Evolutionary conservation across 1,139 yeast genomes (phyloP), one percentile per base, ranked within the genome.

Genomic region (Pneumocystis carinii): DNA sequence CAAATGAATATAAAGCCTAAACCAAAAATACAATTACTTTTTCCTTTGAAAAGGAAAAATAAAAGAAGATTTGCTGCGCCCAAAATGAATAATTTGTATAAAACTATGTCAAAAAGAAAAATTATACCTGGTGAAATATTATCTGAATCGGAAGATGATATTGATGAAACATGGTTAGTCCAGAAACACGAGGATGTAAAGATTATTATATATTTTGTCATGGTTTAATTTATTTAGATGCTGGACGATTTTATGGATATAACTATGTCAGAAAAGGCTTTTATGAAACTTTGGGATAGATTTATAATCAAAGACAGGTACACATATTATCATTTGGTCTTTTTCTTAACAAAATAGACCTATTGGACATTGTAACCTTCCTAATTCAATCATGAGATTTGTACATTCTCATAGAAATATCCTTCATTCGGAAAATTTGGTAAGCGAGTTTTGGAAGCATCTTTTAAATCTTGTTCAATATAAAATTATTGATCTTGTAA

Each of bases 161-260:
- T 36, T 32, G 66, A 65, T 24, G 67, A 65, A 24, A 29, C 63
- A 15, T 66, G 67, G 67, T 60, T 66, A 24, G 29, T 62, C 5
- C 63, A 62, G 4, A 65, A 63, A 55, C 67, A 66, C 39, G 66
- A 66, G 19, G 67, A 66, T 62, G 66, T 64, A 59, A 32, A 4
- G 24, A 35, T 12, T 38, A 8, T 14, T 35, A 19, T 14, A 2
- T 35, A 17, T 58, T 59, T 35, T 32, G 6, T 41, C 32, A 19
- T 14, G 41, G 41, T 35, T 6, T 6, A 24, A 8, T 38, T 36
- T 17, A n/a, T 57, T 38, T 48, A 64, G 66, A 66, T 63, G 1
- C 62, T 66, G 24, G 67, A 66, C 56, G 67, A 66, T 48, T 66
- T 66, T 37, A 66, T 65, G 59, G 67, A 66, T 59, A 65, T 66